A percentile compares a stretch with the other conserved stretches of the same genome.
These are phyloP conservation scores for Xylaria digitata DNA, from an alignment of 2,329 filamentous ascomycete genomes.

Conservation along the genomic window DNA sequence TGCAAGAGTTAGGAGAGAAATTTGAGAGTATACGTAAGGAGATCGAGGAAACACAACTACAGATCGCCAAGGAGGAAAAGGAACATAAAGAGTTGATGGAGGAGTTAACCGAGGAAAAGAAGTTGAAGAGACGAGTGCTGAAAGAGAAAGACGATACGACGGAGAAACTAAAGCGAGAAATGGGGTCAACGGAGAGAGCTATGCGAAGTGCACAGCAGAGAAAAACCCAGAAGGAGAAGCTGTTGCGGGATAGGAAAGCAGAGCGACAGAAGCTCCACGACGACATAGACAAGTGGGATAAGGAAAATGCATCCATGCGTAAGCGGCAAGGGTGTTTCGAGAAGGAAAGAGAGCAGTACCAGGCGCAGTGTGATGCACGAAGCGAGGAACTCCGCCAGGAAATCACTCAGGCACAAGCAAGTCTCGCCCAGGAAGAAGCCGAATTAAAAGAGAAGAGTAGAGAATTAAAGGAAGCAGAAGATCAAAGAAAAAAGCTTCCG, in stretches of 20 bases:
- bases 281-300: slow-evolving; percentile 75
- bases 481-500: slow-evolving; percentile 72
- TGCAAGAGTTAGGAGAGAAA: slow-evolving; percentile 82
- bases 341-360: slow-evolving; percentile 63
- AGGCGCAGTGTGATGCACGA: slow-evolving; percentile 63
- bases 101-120: slow-evolving; percentile 80
- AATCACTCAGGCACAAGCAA: slow-evolving; percentile 72
- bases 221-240: slow-evolving; percentile 80
- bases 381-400: slow-evolving; percentile 64
- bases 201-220: slow-evolving; percentile 85
- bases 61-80: slow-evolving; percentile 77
- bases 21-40: slow-evolving; percentile 85
- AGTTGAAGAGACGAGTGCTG: slow-evolving; percentile 78
- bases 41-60: slow-evolving; percentile 79
- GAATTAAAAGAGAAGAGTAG: slow-evolving; percentile 77
- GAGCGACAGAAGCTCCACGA: slow-evolving; percentile 77
- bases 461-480: slow-evolving; percentile 79
- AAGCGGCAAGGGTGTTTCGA: slow-evolving; percentile 66
- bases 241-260: slow-evolving; percentile 73
- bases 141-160: slow-evolving; percentile 94
- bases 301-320: slow-evolving; percentile 70
- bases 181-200: slow-evolving; percentile 81
- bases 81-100: slow-evolving; percentile 74
- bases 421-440: slow-evolving; percentile 73
- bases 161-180: slow-evolving; percentile 82